phyloP scores from a whole-genome alignment of 805 yeast species.

The Wickerhamiella vanderwaltii region DNA sequence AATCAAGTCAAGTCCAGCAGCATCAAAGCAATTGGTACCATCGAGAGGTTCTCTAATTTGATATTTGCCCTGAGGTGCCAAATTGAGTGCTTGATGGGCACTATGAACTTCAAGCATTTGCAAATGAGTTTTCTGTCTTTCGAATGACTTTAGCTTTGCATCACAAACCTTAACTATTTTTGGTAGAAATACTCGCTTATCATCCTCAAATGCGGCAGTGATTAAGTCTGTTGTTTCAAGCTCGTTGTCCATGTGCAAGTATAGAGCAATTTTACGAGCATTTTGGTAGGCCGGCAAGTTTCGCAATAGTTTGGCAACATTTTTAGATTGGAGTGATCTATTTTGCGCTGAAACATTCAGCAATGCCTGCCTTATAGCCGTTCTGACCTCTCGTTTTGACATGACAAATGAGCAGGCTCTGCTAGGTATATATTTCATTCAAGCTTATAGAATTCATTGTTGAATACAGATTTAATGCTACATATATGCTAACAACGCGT shows the following conservation, averaged over 20 bases:
- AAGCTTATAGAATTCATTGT: too few relatives aligned
- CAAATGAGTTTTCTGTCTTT: constrained; percentile 33
- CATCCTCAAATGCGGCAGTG: constrained; percentile 35
- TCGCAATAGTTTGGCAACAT: constrained; percentile 20
- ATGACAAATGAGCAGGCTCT: background rate
- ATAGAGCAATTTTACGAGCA: constrained; percentile 48
- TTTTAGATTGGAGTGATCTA: constrained; percentile 14
- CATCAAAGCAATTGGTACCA: constrained; percentile 19
- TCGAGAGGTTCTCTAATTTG: constrained; percentile 54
- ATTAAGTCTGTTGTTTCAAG: constrained; percentile 49
- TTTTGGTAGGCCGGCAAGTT: constrained; percentile 30
- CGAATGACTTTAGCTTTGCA: constrained; percentile 23
- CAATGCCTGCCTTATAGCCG: constrained; percentile 11
- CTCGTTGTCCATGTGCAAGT: constrained; percentile 69
- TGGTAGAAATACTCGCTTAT: constrained; percentile 34
- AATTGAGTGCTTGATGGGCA: constrained; percentile 32
- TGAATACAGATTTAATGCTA: constrained; percentile 6
- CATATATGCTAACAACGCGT: constrained; percentile 30
- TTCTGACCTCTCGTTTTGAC: constrained; percentile 17
- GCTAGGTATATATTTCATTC: too few relatives aligned
- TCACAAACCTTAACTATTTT: constrained; percentile 42
- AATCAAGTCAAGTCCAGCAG: constrained; percentile 49
- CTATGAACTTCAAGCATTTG: constrained; percentile 43
- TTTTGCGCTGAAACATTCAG: constrained; percentile 4
- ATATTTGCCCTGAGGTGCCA: constrained; percentile 59